phyloP scores from a whole-genome alignment of 148 eudicot species.

The Cornus controversa region DNA sequence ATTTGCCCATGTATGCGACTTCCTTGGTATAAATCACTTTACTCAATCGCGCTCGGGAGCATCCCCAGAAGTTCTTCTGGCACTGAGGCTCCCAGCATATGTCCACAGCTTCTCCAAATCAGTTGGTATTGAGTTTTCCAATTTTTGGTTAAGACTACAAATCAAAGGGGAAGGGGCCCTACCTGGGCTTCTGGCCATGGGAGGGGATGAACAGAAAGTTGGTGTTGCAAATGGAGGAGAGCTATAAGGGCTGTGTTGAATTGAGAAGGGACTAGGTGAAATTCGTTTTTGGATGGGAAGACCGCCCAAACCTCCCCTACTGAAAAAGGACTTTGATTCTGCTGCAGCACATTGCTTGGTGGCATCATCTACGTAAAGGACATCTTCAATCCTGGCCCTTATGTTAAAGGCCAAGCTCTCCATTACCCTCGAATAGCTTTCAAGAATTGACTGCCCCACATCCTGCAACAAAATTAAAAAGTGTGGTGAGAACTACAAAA shows the following conservation, averaged over 20 bases:
- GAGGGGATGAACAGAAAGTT: constrained; percentile 80
- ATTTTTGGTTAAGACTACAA: constrained; percentile 20
- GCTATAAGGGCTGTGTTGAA: constrained; percentile 75
- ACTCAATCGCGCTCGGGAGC: constrained; percentile 54
- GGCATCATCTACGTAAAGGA: constrained; percentile 75
- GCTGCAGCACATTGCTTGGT: constrained; percentile 61
- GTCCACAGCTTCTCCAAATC: constrained; percentile 57
- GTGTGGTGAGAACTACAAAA: not conserved
- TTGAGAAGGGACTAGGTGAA: constrained; percentile 92
- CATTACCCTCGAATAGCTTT: constrained; percentile 96
- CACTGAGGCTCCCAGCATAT: constrained; percentile 45
- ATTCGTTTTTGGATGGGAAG: constrained; percentile 76
- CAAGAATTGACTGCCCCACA: constrained; percentile 96
- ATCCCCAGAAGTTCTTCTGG: constrained; percentile 44
- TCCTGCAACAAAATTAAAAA: constrained; percentile 50
- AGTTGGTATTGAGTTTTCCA: constrained; percentile 29
- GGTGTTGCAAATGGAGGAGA: constrained; percentile 96
- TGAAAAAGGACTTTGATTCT: constrained; percentile 53
- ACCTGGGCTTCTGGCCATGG: constrained; percentile 54
- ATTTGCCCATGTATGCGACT: not conserved
- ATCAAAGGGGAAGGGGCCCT: constrained; percentile 38
- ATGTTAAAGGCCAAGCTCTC: constrained; percentile 96
- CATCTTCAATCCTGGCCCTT: constrained; percentile 87
- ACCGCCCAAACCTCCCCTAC: constrained; percentile 72
- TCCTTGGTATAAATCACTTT: not conserved